Base-by-base conservation (phyloP, 2,329 filamentous ascomycete genomes). In the Colletotrichum somersetense region DNA sequence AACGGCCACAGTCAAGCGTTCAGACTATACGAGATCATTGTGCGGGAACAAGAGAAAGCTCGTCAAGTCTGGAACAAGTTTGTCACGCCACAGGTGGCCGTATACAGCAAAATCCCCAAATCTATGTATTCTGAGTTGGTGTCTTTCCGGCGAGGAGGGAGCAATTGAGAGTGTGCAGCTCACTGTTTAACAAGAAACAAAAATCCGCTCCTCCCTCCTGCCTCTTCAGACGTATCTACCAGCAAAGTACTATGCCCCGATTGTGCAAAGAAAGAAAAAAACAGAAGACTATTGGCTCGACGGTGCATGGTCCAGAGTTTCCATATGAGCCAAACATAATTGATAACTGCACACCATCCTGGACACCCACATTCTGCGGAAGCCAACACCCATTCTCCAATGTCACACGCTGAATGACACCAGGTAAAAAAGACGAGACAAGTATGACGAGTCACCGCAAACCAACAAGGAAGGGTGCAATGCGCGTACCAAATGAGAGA, bases 111-210 rank as follows among this genome's bases (percentile, higher is more conserved):
- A 40, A 38, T 55, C 38, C 44, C 26, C 58, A 65, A 8, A 48
- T 68, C 57, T 59, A 69, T 72, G 66, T 72, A 72, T 40, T 72
- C 46, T 69, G 66, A 69, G 50, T 46, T 35, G 38, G 53, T 55
- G 53, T 65, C 59, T 65, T 59, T 61, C 66, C 59, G 35, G 40
- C 70, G 10, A 52, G 44, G 10, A 42, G 55, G 16, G 40, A 59
- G 42, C 8, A 5, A 69, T 23, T 52, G 26, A 38, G 40, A 56
- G 48, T 42, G 65, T 44, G 59, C n/a, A 30, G 26, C 16, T 8
- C 35, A 44, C 46, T 53, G 35, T 42, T 62, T 50, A 63, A 40
- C 18, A 35, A 35, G 30, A 30, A 30, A 30, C 30, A 26, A 48
- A 48, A 52, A 2, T 2, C 40, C 56, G 56, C 23, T 16, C 64